phyloP scores from a whole-genome alignment of 129 eudicot species.

The carrot (Daucus carota) region DNA sequence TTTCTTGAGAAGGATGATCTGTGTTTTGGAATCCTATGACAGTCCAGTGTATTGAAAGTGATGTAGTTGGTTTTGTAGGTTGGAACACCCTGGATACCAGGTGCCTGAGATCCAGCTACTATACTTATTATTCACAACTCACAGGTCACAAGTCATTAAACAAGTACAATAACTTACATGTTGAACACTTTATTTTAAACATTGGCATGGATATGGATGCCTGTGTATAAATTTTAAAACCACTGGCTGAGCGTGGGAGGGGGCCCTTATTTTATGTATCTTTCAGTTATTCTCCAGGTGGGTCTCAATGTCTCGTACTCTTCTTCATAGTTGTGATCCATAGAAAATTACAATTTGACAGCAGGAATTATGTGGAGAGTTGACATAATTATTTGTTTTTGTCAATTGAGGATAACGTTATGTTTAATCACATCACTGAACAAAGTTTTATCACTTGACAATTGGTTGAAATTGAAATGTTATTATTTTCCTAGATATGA shows the following conservation, averaged over 20 bases:
- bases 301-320: not conserved
- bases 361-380: not conserved
- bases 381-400: not conserved
- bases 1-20: slow-evolving; percentile 8
- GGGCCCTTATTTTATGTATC: not conserved
- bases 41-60: not conserved
- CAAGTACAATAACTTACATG: not conserved
- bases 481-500: too few species aligned
- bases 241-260: not conserved
- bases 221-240: not conserved
- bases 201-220: not conserved
- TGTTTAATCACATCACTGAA: not conserved
- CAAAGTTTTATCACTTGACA: too few species aligned
- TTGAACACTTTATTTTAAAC: not conserved
- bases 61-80: not conserved
- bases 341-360: not conserved
- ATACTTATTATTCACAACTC: not conserved
- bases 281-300: not conserved
- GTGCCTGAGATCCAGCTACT: slow-evolving; percentile 3
- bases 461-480: too few species aligned
- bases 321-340: not conserved
- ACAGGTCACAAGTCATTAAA: not conserved
- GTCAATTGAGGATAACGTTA: too few species aligned
- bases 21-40: slow-evolving; percentile 18
- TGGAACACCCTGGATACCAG: slow-evolving; percentile 11